Conservation (phyloP, 495 filamentous ascomycete genomes). For the Glonium stellatum region DNA sequence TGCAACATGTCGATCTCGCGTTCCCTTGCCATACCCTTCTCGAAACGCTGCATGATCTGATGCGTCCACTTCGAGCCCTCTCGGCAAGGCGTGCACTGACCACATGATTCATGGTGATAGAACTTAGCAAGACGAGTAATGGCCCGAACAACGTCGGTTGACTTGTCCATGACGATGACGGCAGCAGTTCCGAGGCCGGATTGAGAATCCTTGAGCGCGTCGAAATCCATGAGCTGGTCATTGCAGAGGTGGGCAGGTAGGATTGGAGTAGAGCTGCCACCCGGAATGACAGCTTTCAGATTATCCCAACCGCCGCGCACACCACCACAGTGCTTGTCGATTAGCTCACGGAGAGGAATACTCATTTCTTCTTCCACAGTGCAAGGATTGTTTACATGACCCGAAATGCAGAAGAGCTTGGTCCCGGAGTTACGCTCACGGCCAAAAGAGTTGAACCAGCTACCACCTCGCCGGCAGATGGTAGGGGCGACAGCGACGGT, state of each 20-base stretch:
- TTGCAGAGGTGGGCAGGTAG: constrained; percentile 81
- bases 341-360: constrained; percentile 86
- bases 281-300: constrained; percentile 87
- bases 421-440: constrained; percentile 93
- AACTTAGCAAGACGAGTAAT: constrained; percentile 90
- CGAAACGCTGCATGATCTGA: constrained; percentile 95
- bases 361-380: constrained; percentile 99
- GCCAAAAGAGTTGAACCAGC: constrained; percentile 88
- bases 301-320: constrained; percentile 98
- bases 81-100: constrained; percentile 96
- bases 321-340: constrained; percentile 95
- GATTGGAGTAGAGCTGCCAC: constrained; percentile 93
- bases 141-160: constrained; percentile 85
- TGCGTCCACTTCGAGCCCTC: constrained; percentile 97
- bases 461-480: constrained; percentile 85
- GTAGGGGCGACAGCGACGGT: constrained; percentile 92
- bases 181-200: constrained; percentile 96
- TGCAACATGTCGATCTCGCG: constrained; percentile 99
- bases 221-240: constrained; percentile 97
- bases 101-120: constrained; percentile 97
- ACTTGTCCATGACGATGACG: constrained; percentile 98
- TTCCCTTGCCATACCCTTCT: constrained; percentile 77
- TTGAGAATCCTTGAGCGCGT: constrained; percentile 94
- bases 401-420: constrained; percentile 97
- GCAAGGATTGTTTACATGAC: constrained; percentile 96